Percentiles rank a stretch among this genome's conserved stretches.
phyloP scores from a whole-genome alignment of 257 asterid genomes.

The Linaria vulgaris region DNA sequence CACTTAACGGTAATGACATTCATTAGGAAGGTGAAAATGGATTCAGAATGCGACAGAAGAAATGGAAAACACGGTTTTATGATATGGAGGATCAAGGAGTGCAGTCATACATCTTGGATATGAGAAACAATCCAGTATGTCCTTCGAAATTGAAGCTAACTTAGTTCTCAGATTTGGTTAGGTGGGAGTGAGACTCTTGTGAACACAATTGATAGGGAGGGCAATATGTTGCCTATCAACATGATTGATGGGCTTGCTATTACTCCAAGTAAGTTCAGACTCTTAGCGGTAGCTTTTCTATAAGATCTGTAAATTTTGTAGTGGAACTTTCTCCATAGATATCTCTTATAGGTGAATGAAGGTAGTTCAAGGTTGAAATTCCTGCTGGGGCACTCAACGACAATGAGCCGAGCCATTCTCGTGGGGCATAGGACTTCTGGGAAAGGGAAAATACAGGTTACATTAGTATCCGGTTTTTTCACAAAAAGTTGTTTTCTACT shows the following conservation, averaged over 20 bases:
- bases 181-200: slow-evolving; percentile 89
- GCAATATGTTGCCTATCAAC: slow-evolving; percentile 72
- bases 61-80: slow-evolving; percentile 71
- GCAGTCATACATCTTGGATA: slow-evolving; percentile 86
- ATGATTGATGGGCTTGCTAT: slow-evolving; percentile 80
- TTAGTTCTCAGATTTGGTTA: slow-evolving; percentile 87
- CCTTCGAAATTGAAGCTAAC: too few relatives aligned
- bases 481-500: neutral
- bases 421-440: slow-evolving; percentile 88
- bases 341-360: slow-evolving; percentile 66
- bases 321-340: neutral
- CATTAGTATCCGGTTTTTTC: neutral
- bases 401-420: slow-evolving; percentile 85
- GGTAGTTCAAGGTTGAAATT: slow-evolving; percentile 98
- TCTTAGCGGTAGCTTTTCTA: neutral
- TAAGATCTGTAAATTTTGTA: neutral
- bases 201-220: slow-evolving; percentile 82
- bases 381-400: slow-evolving; percentile 95
- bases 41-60: slow-evolving; percentile 88
- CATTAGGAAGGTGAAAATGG: neutral
- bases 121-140: slow-evolving; percentile 88
- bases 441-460: slow-evolving; percentile 94
- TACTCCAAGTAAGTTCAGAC: slow-evolving; percentile 63
- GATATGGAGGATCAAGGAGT: slow-evolving; percentile 91
- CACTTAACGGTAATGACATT: too few relatives aligned